phyloP scores from a whole-genome alignment of 257 asterid species.

The Ligustrum vulgare region DNA sequence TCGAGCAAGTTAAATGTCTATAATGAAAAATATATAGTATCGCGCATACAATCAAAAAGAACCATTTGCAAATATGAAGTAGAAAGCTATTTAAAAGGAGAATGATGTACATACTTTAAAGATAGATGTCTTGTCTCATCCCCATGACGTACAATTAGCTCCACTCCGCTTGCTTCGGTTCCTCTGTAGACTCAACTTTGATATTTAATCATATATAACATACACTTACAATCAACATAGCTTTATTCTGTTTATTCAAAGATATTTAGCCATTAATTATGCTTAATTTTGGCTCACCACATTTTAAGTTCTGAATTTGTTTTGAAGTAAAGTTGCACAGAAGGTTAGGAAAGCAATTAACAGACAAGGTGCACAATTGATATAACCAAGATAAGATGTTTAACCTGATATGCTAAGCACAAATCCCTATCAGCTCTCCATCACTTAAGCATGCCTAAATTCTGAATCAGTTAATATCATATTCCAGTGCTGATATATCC shows the following conservation, averaged over 20 bases:
- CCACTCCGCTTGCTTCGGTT: constrained; percentile 89
- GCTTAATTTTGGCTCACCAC: not conserved
- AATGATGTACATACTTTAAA: constrained; percentile 53
- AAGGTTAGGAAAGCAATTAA: constrained; percentile 4
- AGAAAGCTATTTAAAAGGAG: constrained; percentile 11
- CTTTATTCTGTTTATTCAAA: not conserved
- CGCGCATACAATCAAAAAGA: not conserved
- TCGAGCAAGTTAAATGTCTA: constrained; percentile 12
- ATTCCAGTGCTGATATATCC: not conserved
- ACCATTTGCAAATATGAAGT: constrained; percentile 9
- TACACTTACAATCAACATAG: constrained; percentile 17
- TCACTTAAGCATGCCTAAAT: not conserved
- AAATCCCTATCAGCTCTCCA: not conserved
- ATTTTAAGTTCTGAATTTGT: not conserved
- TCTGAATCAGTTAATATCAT: not conserved
- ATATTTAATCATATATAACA: constrained; percentile 24
- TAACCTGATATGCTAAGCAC: constrained; percentile 4
- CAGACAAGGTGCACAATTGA: constrained; percentile 3
- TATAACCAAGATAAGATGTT: not conserved
- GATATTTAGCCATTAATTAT: not conserved
- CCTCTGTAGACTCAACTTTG: constrained; percentile 66
- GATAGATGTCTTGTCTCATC: constrained; percentile 62
- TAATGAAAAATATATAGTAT: constrained; percentile 3
- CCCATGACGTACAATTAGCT: constrained; percentile 64
- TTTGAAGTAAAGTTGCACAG: not conserved